Conservation (phyloP, 1,139 yeast genomes). For the Blastobotrys persicus region DNA sequence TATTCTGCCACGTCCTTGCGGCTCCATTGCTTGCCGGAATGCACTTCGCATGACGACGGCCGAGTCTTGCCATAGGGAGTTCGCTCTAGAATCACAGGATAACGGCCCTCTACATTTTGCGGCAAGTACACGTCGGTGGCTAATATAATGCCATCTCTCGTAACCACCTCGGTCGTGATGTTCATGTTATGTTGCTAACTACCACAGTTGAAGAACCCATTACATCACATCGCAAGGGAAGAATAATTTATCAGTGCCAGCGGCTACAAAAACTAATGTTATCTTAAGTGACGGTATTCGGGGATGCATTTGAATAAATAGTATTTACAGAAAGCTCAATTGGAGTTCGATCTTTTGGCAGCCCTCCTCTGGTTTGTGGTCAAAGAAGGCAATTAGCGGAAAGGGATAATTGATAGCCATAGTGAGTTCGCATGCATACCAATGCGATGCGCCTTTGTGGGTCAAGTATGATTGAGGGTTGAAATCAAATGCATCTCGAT, state of each 20-base stretch:
- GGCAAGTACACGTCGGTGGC: slow-evolving; percentile 15
- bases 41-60: slow-evolving; percentile 12
- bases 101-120: not conserved
- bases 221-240: no score
- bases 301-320: no score
- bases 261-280: no score
- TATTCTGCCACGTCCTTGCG: slow-evolving; percentile 11
- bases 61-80: slow-evolving; percentile 13
- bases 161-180: no score
- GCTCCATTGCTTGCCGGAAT: slow-evolving; percentile 7
- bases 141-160: slow-evolving; percentile 6
- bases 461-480: not conserved
- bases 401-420: slow-evolving; percentile 4
- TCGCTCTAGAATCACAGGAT: slow-evolving; percentile 13
- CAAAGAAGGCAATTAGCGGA: slow-evolving; percentile 3
- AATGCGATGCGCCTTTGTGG: not conserved
- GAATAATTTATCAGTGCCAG: no score
- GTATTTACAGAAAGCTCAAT: slow-evolving; percentile 1
- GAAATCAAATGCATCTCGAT: not conserved
- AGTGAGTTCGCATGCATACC: slow-evolving; percentile 4
- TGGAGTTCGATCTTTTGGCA: slow-evolving; percentile 3
- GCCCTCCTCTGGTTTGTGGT: not conserved
- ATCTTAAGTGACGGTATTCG: no score
- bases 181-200: no score
- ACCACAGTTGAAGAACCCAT: no score